Conservation (phyloP, 2,329 filamentous ascomycete genomes). For the Paraphaeosphaeria minitans region DNA sequence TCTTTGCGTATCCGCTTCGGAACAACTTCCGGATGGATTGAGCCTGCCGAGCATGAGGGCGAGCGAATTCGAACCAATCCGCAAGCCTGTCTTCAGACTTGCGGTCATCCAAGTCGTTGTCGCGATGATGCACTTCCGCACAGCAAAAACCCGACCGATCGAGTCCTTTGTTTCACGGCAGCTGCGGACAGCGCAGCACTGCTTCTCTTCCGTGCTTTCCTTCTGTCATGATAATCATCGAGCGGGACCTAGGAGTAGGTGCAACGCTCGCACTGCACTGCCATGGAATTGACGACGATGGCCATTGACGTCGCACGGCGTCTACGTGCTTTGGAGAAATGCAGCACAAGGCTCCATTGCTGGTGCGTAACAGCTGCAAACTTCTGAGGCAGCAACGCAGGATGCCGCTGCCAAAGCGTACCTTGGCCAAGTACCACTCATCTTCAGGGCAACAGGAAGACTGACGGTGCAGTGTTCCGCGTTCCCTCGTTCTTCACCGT, state of each 20-base stretch:
- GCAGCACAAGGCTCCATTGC: background rate
- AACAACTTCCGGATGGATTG: conserved; percentile 5
- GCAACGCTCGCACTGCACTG: background rate
- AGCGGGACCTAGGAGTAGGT: background rate
- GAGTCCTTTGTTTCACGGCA: conserved; percentile 20
- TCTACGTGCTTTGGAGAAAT: background rate
- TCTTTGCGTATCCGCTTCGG: conserved; percentile 16
- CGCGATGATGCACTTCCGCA: background rate
- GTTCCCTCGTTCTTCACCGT: background rate
- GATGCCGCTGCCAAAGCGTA: no score
- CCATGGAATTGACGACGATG: background rate
- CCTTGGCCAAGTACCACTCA: background rate
- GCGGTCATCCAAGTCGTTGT: background rate
- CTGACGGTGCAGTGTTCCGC: background rate
- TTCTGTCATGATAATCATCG: conserved; percentile 18
- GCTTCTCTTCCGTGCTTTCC: conserved; percentile 17
- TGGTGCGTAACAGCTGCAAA: background rate
- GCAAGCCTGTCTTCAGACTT: conserved; percentile 1
- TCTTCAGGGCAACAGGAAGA: background rate
- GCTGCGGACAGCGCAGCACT: conserved; percentile 13
- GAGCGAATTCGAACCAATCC: background rate
- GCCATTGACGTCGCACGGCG: background rate
- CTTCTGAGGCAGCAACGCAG: no score
- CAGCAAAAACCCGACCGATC: background rate
- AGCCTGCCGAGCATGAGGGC: background rate